A percentile compares a stretch with the other conserved stretches of the same genome.
Conservation (phyloP, 768 basidiomycete species). For the Leccinum fibrillosum region DNA sequence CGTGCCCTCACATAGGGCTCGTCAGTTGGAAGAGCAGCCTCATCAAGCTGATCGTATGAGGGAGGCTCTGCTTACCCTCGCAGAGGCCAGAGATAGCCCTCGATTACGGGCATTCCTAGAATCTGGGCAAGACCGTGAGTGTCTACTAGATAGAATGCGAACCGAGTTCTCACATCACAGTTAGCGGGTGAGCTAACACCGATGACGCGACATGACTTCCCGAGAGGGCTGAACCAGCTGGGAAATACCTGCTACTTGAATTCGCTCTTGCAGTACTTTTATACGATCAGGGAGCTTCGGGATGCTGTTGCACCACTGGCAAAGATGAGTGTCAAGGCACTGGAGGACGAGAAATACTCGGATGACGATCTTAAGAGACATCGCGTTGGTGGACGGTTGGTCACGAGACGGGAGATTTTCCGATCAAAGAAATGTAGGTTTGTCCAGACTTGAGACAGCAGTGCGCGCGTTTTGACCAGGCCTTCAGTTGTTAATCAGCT, state of each 20-base stretch:
- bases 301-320: conserved; percentile 66
- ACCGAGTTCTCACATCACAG: conserved; percentile 1
- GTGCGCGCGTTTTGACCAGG: conserved; percentile 11
- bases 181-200: conserved; percentile 64
- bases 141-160: neutral
- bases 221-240: conserved; percentile 83
- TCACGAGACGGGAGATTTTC: conserved; percentile 76
- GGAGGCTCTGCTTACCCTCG: conserved; percentile 71
- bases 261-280: conserved; percentile 82
- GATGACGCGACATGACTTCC: conserved; percentile 60
- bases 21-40: conserved; percentile 69
- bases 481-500: conserved; percentile 73
- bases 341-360: conserved; percentile 68
- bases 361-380: conserved; percentile 82
- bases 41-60: conserved; percentile 65
- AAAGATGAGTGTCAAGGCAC: conserved; percentile 47
- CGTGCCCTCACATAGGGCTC: conserved; percentile 8
- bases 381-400: conserved; percentile 83
- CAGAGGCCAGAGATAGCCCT: conserved; percentile 70
- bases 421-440: conserved; percentile 80
- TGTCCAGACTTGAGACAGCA: neutral
- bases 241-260: conserved; percentile 89
- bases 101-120: conserved; percentile 62
- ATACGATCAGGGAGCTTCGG: conserved; percentile 89
- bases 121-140: conserved; percentile 75